Evolutionary conservation across 2,329 filamentous ascomycete species (phyloP).

Genomic region (Fusarium graminum): DNA sequence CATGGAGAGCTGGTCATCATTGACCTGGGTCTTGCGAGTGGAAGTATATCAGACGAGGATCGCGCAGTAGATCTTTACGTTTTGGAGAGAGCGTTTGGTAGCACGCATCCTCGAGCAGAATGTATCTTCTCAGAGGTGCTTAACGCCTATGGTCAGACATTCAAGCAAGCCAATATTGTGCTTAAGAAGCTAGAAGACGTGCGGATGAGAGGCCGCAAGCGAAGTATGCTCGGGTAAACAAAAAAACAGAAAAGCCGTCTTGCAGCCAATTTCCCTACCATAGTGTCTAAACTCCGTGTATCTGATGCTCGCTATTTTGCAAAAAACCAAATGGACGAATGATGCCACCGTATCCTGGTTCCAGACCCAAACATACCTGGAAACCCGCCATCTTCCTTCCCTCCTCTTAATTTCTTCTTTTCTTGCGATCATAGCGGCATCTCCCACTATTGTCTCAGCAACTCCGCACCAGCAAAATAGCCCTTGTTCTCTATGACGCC

Average conservation of each 20-base stretch:
- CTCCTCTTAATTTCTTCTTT: slow-evolving; percentile 6
- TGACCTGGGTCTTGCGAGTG: slow-evolving; percentile 91
- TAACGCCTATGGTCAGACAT: slow-evolving; percentile 77
- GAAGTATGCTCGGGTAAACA: slow-evolving; percentile 91
- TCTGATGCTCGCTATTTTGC: slow-evolving; percentile 54
- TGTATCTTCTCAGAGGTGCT: slow-evolving; percentile 80
- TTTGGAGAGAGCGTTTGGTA: slow-evolving; percentile 91
- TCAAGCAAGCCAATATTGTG: slow-evolving; percentile 80
- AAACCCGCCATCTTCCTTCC: slow-evolving; percentile 10
- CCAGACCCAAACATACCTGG: slow-evolving; percentile 28
- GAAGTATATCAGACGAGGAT: slow-evolving; percentile 88
- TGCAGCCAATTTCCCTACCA: slow-evolving; percentile 46
- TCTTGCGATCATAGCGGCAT: slow-evolving; percentile 1
- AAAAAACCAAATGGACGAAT: slow-evolving; percentile 44
- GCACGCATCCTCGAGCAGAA: slow-evolving; percentile 91
- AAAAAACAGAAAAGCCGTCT: slow-evolving; percentile 39
- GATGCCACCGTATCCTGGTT: slow-evolving; percentile 35
- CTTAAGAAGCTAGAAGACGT: slow-evolving; percentile 91
- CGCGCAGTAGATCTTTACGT: slow-evolving; percentile 97
- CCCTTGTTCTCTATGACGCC: slow-evolving; percentile 99
- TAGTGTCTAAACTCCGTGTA: slow-evolving; percentile 49
- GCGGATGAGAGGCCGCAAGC: slow-evolving; percentile 91
- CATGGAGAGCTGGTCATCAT: slow-evolving; percentile 88
- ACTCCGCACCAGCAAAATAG: slow-evolving; percentile 89
- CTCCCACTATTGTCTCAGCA: slow-evolving; percentile 59